Evolutionary conservation across 306 rosid genomes (phyloP), one percentile per base, ranked within the genome.

Genomic region (Cyclanthera cordifolia): DNA sequence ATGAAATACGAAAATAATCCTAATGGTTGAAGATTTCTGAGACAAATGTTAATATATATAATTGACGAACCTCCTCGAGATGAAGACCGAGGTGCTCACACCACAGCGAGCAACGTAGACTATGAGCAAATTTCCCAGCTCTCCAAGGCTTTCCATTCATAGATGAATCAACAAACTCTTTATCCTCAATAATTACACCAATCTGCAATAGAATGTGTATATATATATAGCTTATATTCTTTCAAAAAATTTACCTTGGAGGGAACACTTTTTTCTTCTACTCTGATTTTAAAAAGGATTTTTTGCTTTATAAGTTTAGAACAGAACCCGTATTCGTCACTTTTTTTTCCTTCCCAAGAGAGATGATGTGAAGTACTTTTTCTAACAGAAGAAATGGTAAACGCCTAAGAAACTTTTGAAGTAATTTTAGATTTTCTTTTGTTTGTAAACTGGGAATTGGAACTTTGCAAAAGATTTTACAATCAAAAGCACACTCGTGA

Each of bases 61-160:
- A 21, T 27, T 72, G 27, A 67, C 79, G 28, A 59, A 82, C 83
- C 86, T 82, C 81, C 72, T 56, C 77, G 43, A 76, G 75, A 58
- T 53, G 77, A 73, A 82, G 83, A 73, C 83, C 86, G 11, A 82
- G 77, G 75, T 79, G 86, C 76, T 82, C 86, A 41, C 81, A 76
- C 86, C 86, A 82, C 75, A 82, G 30, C 11, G 83, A 79, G 55
- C 86, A 74, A 25, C 86, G 75, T 25, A 82, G 79, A 53, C 81
- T 76, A 47, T 71, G 72, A 21, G 81, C 58, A 19, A 82, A 82
- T 43, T 82, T 82, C 51, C 86, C 86, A 2, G 83, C 83, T 37
- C 71, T 79, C 86, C 86, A 82, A 14, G 83, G 79, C 53, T 70
- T 70, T 67, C 83, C 83, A 24, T 77, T 75, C 83, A 82, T 82